Base-by-base conservation (phyloP, 2,329 filamentous ascomycete species). In the Cordyceps cateniannulata region DNA sequence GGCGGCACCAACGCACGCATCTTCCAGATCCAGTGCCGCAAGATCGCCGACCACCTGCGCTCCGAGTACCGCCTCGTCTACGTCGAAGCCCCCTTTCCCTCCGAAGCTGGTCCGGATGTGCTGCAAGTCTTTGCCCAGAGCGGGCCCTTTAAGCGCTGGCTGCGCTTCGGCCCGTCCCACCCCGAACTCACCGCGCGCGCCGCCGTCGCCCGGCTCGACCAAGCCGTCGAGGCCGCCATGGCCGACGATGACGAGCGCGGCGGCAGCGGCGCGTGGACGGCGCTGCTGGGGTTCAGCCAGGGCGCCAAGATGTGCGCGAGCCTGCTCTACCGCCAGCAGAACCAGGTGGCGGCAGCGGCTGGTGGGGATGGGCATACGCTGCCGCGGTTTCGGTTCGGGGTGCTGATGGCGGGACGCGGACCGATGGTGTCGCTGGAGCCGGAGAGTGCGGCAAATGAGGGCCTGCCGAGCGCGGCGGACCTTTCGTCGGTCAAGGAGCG, bases 1-100 rank as follows among this genome's bases (percentile, higher is more conserved):
- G 87, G 87, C 66, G 88, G 88, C 60, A 83, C 85, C 63, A 90
- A 87, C 65, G 84, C 80, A 14, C 70, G 77, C 50, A 83, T 90
- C 68, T 90, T 90, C 76, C 75, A 78, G 62, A 71, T 79, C 20
- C 88, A 91, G 74, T 82, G 84, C 65, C 86, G 87, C 61, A 75
- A 75, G 42, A 62, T 80, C 47, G 65, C 66, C 25, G 65, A 68
- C 38, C 66, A 66, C 27, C 79, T 89, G 0, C 69, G 74, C 49
- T 72, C 78, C 8, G 72, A 80, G 62, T 91, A 89, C 73, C 83
- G 88, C 40, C 79, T 90, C 65, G 83, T 86, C 67, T 91, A 86
- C 73, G 84, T 81, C 60, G 83, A 90, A 65, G 88, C 79, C 0
- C 87, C 88, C 2, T 88, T 85, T 69, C 75, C 79, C 62, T 85